Evolutionary conservation across 352 stramenopile genomes (phyloP), one percentile per base, ranked within the genome.

Genomic region (Blastocystis sp.): DNA sequence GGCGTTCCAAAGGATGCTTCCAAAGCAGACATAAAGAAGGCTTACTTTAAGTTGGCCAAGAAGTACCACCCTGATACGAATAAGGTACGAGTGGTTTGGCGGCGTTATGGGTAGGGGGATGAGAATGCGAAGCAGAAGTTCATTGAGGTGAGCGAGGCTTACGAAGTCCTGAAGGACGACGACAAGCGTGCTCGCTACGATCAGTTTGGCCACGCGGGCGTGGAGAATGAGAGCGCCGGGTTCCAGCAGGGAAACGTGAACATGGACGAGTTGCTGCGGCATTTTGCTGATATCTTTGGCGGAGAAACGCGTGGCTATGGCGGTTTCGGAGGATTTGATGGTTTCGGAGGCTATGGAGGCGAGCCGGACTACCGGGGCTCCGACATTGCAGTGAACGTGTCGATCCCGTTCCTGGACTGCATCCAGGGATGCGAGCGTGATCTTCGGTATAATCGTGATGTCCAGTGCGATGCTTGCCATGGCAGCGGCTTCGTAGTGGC

Each of bases 41-140:
- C 95, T 24, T 98, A 98, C 90, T 93, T 95, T 77, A 96, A 96
- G 89, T 91, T 98, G 21, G 95, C 93, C 57, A 92, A 97, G 28
- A 96, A 97, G 87, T 98, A 97, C 89, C 95, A 98, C 87, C 95
- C 95, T 52, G 95, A 98, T 89, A 94, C 93, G 45, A 96, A 96
- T 90, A 96, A 96, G 88, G 77, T 87, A 78, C 9, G 11, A n/a
- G 7, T 77, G 10, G 24, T 61, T 24, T 21, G 14, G 10, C 10
- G 38, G 2, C 21, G 7, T 87, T 19, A 77, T 62, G 21, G 19
- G 42, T 87, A 87, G 65, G 92, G 94, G 52, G 93, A 95, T 76
- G 93, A 93, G 76, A 87, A 95, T 68, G 93, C 93, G 0, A 93
- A 93, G 60, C 94, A 95, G 89, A 96, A 96, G 91, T 96, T 96